Percentiles rank a stretch among this genome's conserved stretches.
phyloP scores from a whole-genome alignment of 1,284 basidiomycete species.

The Moniliella sp. region DNA sequence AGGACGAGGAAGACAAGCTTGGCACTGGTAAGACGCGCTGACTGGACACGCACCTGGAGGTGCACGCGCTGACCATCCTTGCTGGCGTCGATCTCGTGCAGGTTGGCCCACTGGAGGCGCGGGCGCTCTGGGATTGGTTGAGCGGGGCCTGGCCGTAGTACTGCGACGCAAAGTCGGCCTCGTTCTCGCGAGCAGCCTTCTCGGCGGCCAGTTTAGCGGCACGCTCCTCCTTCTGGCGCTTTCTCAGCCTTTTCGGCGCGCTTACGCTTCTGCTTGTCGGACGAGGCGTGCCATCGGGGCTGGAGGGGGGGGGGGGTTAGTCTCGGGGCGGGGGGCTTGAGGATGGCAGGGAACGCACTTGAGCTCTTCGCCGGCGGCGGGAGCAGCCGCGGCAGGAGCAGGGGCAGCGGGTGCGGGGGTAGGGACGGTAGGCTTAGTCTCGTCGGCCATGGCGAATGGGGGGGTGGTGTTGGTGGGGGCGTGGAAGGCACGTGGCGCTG shows the following conservation, averaged over 20 bases:
- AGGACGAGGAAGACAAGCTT: conserved; percentile 89
- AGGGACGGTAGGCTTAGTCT: neutral
- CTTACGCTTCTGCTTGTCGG: conserved; percentile 82
- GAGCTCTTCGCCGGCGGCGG: conserved; percentile 4
- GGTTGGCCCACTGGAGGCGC: too few relatives aligned
- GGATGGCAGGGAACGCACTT: conserved; percentile 4
- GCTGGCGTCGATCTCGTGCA: conserved; percentile 47
- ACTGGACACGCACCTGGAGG: conserved; percentile 75
- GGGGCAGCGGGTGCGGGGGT: too few relatives aligned
- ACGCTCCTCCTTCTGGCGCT: conserved; percentile 46
- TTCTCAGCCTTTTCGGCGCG: conserved; percentile 78
- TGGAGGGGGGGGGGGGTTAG: conserved; percentile 2
- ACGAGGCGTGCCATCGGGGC: conserved; percentile 39
- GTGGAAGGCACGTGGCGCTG: too few relatives aligned
- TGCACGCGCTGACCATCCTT: conserved; percentile 58
- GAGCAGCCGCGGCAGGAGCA: neutral
- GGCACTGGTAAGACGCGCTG: conserved; percentile 49
- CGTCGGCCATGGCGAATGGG: too few relatives aligned
- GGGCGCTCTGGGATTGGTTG: conserved; percentile 64
- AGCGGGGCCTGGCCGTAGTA: conserved; percentile 77
- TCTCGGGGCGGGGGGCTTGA: neutral
- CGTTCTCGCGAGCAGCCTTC: conserved; percentile 51
- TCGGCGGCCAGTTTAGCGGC: conserved; percentile 60
- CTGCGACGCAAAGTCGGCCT: conserved; percentile 58
- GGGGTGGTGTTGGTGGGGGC: too few relatives aligned